phyloP scores from a whole-genome alignment of 2,329 filamentous ascomycete genomes.

The Phoma sp. region DNA sequence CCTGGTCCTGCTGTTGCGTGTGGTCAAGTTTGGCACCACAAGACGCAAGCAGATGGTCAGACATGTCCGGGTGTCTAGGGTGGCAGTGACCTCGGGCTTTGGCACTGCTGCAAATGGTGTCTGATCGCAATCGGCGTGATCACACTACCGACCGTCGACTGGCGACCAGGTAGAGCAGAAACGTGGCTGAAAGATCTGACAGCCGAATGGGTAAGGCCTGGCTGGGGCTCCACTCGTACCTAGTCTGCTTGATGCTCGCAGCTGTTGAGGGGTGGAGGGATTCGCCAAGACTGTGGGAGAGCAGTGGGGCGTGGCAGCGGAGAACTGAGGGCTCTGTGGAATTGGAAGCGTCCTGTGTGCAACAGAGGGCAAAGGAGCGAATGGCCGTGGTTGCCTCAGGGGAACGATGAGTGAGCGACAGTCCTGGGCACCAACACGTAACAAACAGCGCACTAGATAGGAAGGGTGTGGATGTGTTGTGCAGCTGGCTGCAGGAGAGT shows the following conservation, averaged over 20 bases:
- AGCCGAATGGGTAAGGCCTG: constrained; percentile 27
- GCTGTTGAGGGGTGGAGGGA: constrained; percentile 15
- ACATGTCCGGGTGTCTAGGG: constrained; percentile 26
- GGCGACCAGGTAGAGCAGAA: constrained; percentile 24
- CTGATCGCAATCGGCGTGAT: constrained; percentile 19
- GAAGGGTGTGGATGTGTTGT: constrained; percentile 11
- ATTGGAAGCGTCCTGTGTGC: background rate
- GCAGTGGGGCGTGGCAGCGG: constrained; percentile 18
- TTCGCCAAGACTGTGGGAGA: constrained; percentile 13
- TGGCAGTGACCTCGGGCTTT: constrained; percentile 6
- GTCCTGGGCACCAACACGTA: constrained; percentile 12
- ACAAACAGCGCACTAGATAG: constrained; percentile 8
- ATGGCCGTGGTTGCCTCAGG: constrained; percentile 2
- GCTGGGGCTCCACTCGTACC: constrained; percentile 24
- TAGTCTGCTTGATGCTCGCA: constrained; percentile 11
- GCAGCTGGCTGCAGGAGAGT: constrained; percentile 15
- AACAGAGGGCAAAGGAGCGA: constrained; percentile 5
- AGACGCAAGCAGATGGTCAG: constrained; percentile 16
- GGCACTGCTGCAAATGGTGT: constrained; percentile 9
- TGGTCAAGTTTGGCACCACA: constrained; percentile 7
- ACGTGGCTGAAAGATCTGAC: constrained; percentile 35
- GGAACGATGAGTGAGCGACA: constrained; percentile 7
- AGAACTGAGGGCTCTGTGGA: constrained; percentile 1
- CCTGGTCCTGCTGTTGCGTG: constrained; percentile 19
- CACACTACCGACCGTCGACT: constrained; percentile 21